Conservation (phyloP, 148 eudicot species). For the Talinum fruticosum region DNA sequence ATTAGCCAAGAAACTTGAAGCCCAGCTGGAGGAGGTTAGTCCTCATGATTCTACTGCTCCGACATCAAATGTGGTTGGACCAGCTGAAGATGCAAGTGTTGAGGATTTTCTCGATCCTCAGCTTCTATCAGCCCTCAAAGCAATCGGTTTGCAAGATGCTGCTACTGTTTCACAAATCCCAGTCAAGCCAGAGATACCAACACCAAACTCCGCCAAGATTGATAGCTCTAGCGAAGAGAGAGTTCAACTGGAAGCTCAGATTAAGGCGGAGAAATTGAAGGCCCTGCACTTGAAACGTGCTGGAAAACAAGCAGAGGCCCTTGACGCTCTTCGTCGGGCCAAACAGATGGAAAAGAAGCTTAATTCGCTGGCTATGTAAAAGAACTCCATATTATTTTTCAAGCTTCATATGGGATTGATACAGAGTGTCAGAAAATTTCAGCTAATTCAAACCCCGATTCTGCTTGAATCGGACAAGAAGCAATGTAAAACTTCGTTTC, state of each 20-base stretch:
- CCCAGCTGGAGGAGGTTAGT: slow-evolving; percentile 63
- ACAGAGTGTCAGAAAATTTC: not conserved
- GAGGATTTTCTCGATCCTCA: slow-evolving; percentile 94
- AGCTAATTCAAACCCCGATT: slow-evolving; percentile 9
- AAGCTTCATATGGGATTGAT: not conserved
- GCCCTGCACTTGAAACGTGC: slow-evolving; percentile 73
- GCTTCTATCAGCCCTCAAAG: slow-evolving; percentile 72
- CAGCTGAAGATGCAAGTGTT: slow-evolving; percentile 49
- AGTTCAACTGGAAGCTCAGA: slow-evolving; percentile 57
- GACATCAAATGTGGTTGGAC: slow-evolving; percentile 27
- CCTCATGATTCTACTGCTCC: slow-evolving; percentile 30
- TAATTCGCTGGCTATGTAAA: slow-evolving; percentile 16
- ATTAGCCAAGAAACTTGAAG: slow-evolving; percentile 75
- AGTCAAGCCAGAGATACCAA: slow-evolving; percentile 32
- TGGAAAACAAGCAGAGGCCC: slow-evolving; percentile 88
- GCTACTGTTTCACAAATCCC: slow-evolving; percentile 21
- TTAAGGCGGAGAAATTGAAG: slow-evolving; percentile 76
- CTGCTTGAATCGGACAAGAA: slow-evolving; percentile 25
- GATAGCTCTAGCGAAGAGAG: slow-evolving; percentile 42
- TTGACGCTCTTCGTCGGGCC: slow-evolving; percentile 69
- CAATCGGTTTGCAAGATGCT: slow-evolving; percentile 61
- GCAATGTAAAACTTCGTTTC: slow-evolving; percentile 6
- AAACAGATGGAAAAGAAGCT: slow-evolving; percentile 55
- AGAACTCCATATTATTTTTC: not conserved
- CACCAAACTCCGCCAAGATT: slow-evolving; percentile 24